phyloP scores from a whole-genome alignment of 1,284 basidiomycete species.

The Lentinula novae-zelandiae region DNA sequence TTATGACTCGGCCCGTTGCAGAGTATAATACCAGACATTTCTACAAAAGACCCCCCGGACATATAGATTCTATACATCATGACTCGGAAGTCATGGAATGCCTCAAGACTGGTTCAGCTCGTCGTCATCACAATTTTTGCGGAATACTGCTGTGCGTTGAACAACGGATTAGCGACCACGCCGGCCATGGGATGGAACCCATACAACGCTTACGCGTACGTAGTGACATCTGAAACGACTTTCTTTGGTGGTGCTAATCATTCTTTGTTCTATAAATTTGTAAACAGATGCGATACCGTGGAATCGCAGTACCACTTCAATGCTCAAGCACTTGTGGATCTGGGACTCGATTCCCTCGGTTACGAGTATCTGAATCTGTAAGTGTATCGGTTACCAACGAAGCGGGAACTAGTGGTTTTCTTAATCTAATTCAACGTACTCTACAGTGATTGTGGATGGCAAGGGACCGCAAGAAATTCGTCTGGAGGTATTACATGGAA shows the following conservation, averaged over 20 bases:
- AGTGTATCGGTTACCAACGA: neutral
- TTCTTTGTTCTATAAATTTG: neutral
- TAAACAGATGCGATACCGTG: slow-evolving; percentile 31
- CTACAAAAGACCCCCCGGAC: too few species aligned
- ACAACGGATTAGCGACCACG: slow-evolving; percentile 37
- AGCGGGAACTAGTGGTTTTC: neutral
- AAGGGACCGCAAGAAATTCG: slow-evolving; percentile 34
- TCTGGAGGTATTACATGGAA: slow-evolving; percentile 41
- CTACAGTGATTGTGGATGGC: slow-evolving; percentile 42
- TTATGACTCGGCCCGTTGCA: neutral
- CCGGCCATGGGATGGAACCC: slow-evolving; percentile 49
- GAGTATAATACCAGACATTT: neutral
- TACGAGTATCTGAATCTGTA: slow-evolving; percentile 39
- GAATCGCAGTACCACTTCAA: slow-evolving; percentile 33
- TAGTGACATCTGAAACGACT: neutral
- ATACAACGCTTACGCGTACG: slow-evolving; percentile 41
- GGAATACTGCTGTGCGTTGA: slow-evolving; percentile 20
- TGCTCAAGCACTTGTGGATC: slow-evolving; percentile 30
- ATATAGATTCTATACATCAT: too few species aligned
- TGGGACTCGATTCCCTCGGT: slow-evolving; percentile 33
- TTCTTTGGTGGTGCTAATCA: neutral
- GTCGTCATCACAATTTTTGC: neutral
- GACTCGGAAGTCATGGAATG: neutral
- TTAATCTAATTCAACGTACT: neutral
- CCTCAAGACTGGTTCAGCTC: neutral